Percentiles rank a stretch among this genome's conserved stretches.
Conservation (phyloP, 2,329 filamentous ascomycete genomes). For the Alternaria sp. region DNA sequence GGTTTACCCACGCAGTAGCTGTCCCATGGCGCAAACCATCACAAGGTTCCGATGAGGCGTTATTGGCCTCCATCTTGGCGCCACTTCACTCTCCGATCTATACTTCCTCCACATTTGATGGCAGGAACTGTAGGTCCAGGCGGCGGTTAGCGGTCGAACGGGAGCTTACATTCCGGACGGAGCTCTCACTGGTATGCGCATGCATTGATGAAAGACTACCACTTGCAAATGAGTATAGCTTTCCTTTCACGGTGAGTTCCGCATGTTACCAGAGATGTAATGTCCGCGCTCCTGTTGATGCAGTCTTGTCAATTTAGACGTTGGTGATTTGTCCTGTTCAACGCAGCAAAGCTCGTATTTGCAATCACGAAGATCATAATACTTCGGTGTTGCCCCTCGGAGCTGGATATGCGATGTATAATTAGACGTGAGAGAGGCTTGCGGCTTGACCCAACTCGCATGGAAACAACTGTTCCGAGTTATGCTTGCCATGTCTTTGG, state of each 20-base stretch:
- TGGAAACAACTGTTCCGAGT: neutral
- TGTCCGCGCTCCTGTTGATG: neutral
- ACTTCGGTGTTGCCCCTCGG: neutral
- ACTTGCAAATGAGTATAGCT: neutral
- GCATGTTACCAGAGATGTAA: neutral
- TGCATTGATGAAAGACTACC: neutral
- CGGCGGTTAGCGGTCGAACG: neutral
- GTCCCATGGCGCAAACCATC: conserved; percentile 1
- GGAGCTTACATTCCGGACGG: neutral
- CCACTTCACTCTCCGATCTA: neutral
- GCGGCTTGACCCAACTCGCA: neutral
- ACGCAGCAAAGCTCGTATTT: neutral
- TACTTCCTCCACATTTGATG: neutral
- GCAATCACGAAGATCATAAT: neutral
- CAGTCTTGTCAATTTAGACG: neutral
- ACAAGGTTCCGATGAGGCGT: conserved; percentile 8
- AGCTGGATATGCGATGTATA: conserved; percentile 6
- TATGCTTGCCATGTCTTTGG: neutral
- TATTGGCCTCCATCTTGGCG: conserved; percentile 6
- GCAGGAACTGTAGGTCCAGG: conserved; percentile 5
- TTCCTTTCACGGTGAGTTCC: neutral
- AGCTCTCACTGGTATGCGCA: neutral
- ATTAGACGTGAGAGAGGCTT: conserved; percentile 3
- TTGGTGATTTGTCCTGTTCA: neutral
- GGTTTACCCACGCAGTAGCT: neutral